Evolutionary conservation across 345 rosid species (phyloP).

Genomic region (Physaria fendleri): DNA sequence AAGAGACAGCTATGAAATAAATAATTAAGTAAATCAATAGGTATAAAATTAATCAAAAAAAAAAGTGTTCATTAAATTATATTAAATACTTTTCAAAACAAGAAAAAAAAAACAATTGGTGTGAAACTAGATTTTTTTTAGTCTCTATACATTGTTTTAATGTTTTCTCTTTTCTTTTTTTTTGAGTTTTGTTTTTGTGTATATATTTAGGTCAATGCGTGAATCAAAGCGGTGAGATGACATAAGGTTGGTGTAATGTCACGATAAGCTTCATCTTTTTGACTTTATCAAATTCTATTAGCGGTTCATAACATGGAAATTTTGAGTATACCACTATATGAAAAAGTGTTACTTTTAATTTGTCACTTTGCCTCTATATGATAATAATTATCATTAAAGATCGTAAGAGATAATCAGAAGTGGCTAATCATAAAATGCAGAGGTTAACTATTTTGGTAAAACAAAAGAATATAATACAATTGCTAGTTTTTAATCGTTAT

Average conservation of each 20-base stretch:
- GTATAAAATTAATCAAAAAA: too few relatives aligned
- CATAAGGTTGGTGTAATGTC: conserved; percentile 24
- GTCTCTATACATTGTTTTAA: neutral
- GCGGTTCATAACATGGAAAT: neutral
- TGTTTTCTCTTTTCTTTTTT: neutral
- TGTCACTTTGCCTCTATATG: neutral
- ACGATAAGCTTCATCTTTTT: conserved; percentile 4
- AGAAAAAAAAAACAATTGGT: too few relatives aligned
- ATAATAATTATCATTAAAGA: neutral
- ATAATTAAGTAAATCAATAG: neutral
- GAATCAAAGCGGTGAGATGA: conserved; percentile 5
- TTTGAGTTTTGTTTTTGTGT: neutral
- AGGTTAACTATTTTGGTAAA: neutral
- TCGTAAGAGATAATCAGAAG: neutral
- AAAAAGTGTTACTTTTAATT: neutral
- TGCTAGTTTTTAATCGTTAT: neutral
- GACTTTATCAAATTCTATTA: conserved; percentile 12
- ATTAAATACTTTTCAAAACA: neutral
- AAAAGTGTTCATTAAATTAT: too few relatives aligned
- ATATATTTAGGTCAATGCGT: neutral
- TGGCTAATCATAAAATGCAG: neutral
- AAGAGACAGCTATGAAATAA: conserved; percentile 4
- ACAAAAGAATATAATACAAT: neutral
- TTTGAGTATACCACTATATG: neutral
- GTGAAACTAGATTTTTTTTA: too few relatives aligned